phyloP scores from a whole-genome alignment of 163 green algal species.

The Chlamydomonas reinhardtii region DNA sequence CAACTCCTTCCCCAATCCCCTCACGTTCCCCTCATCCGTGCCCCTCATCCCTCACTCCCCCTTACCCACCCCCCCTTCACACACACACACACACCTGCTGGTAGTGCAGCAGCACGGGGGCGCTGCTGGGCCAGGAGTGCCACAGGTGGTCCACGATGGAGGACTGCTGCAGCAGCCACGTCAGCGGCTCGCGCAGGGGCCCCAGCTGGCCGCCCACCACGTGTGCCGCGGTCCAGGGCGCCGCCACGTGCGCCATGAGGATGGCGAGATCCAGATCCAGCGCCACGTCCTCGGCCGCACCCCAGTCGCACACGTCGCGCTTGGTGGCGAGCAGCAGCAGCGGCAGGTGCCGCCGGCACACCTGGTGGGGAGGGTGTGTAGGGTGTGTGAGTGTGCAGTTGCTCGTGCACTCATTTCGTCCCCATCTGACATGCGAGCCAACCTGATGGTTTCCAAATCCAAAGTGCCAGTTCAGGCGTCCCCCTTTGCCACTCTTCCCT shows the following conservation, averaged over 20 bases:
- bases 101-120: not conserved
- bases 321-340: not conserved
- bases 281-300: not conserved
- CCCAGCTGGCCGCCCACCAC: not conserved
- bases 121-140: not conserved
- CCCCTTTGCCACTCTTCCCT: too few species aligned
- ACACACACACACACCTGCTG: not conserved
- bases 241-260: not conserved
- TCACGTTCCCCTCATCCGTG: not conserved
- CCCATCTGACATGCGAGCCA: too few species aligned
- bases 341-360: not conserved
- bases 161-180: not conserved
- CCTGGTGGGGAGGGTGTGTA: too few species aligned
- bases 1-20: not conserved
- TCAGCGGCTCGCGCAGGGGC: not conserved
- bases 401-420: too few species aligned
- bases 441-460: too few species aligned
- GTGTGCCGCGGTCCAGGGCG: not conserved
- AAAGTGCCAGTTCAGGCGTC: too few species aligned
- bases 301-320: not conserved
- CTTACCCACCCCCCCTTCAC: too few species aligned
- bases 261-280: not conserved
- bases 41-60: too few species aligned
- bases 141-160: not conserved
- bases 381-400: too few species aligned